Evolutionary conservation across 345 rosid genomes (phyloP).

Genomic region (Moricandia arvensis): DNA sequence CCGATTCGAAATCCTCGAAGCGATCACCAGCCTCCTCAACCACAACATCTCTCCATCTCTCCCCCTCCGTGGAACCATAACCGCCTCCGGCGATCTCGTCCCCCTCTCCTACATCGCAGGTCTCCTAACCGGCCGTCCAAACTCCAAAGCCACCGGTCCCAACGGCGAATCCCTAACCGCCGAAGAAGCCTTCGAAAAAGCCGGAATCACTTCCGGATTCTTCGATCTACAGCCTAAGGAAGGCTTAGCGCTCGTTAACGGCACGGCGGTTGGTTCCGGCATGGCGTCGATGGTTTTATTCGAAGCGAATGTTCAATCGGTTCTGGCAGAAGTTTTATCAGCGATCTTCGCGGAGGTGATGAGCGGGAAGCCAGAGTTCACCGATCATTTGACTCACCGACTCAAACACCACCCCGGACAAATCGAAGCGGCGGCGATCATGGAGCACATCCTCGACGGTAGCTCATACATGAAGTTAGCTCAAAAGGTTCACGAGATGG

Average conservation of each 20-base stretch:
- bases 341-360: constrained; percentile 73
- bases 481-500: constrained; percentile 55
- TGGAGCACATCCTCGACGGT: constrained; percentile 74
- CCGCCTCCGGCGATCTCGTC: constrained; percentile 71
- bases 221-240: constrained; percentile 77
- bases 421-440: constrained; percentile 76
- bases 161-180: constrained; percentile 43
- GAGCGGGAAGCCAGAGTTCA: constrained; percentile 76
- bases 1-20: constrained; percentile 67
- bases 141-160: constrained; percentile 58
- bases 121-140: constrained; percentile 57
- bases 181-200: constrained; percentile 46
- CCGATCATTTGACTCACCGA: constrained; percentile 67
- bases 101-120: constrained; percentile 71
- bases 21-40: constrained; percentile 61
- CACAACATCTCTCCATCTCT: constrained; percentile 63
- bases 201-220: constrained; percentile 38
- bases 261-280: constrained; percentile 74
- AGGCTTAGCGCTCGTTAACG: constrained; percentile 71
- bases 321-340: constrained; percentile 56
- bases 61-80: constrained; percentile 68
- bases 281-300: constrained; percentile 64
- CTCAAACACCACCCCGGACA: constrained; percentile 81
- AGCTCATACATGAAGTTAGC: constrained; percentile 61
- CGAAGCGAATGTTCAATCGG: constrained; percentile 48